phyloP scores from a whole-genome alignment of 208 protist genomes.

The Porcisia deanei region DNA sequence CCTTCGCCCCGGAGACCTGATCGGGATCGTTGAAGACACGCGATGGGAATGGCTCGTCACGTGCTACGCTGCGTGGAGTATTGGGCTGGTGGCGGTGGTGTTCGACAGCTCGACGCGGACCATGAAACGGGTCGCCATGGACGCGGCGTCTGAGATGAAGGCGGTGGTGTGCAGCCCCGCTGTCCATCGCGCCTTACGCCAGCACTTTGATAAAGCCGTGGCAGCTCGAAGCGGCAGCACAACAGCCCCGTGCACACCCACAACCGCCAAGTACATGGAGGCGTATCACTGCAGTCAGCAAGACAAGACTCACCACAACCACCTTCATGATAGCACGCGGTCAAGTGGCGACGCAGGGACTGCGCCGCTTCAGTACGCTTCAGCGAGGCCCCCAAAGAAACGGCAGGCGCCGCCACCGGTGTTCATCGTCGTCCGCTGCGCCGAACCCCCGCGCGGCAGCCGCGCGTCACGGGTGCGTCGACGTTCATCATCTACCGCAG shows the following conservation, averaged over 20 bases:
- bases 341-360: neutral
- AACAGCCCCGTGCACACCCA: slow-evolving; percentile 4
- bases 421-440: slow-evolving; percentile 28
- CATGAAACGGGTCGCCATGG: slow-evolving; percentile 31
- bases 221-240: slow-evolving; percentile 6
- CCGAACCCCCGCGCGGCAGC: slow-evolving; percentile 5
- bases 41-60: slow-evolving; percentile 83
- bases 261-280: neutral
- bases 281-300: neutral
- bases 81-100: slow-evolving; percentile 47
- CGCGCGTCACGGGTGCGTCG: neutral
- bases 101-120: slow-evolving; percentile 33
- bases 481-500: neutral
- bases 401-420: neutral
- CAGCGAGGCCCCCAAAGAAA: neutral
- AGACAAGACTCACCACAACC: neutral
- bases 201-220: slow-evolving; percentile 17
- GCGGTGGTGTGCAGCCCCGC: slow-evolving; percentile 58
- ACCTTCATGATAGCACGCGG: neutral
- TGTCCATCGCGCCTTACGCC: slow-evolving; percentile 29
- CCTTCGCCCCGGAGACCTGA: slow-evolving; percentile 36
- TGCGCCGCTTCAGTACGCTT: neutral
- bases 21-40: slow-evolving; percentile 59
- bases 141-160: slow-evolving; percentile 29
- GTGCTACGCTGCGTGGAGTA: slow-evolving; percentile 60